Percentiles rank a stretch among this genome's conserved stretches.
Conservation (phyloP, 2,329 filamentous ascomycete genomes). For the Endocalyx cinctus region DNA sequence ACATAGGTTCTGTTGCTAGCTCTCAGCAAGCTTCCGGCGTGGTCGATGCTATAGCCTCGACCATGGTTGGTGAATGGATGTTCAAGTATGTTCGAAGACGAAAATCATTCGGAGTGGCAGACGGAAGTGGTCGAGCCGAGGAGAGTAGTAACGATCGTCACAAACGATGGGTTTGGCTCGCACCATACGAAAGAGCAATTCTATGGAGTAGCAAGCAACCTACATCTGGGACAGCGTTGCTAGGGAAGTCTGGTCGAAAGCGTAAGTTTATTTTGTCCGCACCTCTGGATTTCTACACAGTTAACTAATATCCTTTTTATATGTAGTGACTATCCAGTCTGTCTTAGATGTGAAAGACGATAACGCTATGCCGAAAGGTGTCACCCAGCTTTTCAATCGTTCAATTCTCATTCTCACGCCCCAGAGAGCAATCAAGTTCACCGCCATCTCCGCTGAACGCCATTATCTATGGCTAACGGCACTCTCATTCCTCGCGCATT, state of each 20-base stretch:
- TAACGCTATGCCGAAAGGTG: constrained; percentile 74
- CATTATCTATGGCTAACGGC: constrained; percentile 96
- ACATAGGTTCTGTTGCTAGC: constrained; percentile 50
- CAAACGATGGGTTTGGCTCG: constrained; percentile 97
- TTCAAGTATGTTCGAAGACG: constrained; percentile 83
- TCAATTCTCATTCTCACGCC: constrained; percentile 95
- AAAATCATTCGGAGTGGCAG: constrained; percentile 82
- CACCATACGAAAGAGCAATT: constrained; percentile 90
- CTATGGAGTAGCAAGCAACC: constrained; percentile 99
- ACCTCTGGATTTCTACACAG: too few relatives aligned
- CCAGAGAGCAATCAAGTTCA: constrained; percentile 91
- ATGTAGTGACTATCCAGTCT: constrained; percentile 83
- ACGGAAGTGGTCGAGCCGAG: constrained; percentile 61
- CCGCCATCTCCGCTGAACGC: constrained; percentile 73
- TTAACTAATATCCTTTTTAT: neutral
- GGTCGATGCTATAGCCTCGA: constrained; percentile 94
- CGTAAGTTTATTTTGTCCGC: constrained; percentile 56
- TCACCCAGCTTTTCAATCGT: constrained; percentile 69
- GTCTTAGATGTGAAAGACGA: constrained; percentile 96
- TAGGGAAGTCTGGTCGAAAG: constrained; percentile 94
- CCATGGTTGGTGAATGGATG: constrained; percentile 98
- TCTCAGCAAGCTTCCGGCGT: constrained; percentile 69
- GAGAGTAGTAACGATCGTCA: constrained; percentile 75
- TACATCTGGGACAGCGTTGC: constrained; percentile 75
- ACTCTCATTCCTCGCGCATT: constrained; percentile 90